phyloP scores from a whole-genome alignment of 225 moss, liverwort and hornwort species.

The Neckera pumila region DNA sequence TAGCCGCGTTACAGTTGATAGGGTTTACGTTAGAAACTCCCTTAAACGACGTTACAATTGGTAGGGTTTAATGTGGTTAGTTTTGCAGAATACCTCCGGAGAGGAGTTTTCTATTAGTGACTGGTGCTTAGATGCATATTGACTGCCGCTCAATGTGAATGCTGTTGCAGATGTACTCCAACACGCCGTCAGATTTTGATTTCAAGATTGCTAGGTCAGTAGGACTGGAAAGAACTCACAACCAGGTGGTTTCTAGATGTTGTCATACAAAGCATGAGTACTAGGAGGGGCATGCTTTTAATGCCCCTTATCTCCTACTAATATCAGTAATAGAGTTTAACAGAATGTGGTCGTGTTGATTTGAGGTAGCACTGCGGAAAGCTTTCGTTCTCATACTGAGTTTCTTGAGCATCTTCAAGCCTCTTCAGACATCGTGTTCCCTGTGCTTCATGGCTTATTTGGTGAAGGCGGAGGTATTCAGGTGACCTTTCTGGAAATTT shows the following conservation, averaged over 20 bases:
- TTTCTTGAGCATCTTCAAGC: slow-evolving; percentile 71
- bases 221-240: neutral
- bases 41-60: neutral
- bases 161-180: slow-evolving; percentile 82
- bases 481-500: slow-evolving; percentile 20
- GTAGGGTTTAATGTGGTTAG: neutral
- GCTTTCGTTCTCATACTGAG: slow-evolving; percentile 39
- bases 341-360: neutral
- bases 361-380: slow-evolving; percentile 44
- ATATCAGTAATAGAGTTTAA: neutral
- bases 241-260: neutral
- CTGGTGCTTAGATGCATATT: neutral
- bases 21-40: neutral
- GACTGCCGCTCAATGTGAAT: neutral
- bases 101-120: neutral
- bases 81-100: neutral
- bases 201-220: slow-evolving; percentile 78
- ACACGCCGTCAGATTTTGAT: slow-evolving; percentile 93
- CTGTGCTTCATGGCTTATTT: slow-evolving; percentile 82
- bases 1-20: neutral
- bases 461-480: slow-evolving; percentile 98
- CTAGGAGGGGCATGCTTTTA: neutral
- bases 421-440: slow-evolving; percentile 78
- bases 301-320: neutral
- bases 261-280: neutral